These are phyloP conservation scores for Rauvolfia tetraphylla DNA, from an alignment of 257 asterid genomes.

Conservation along the genomic window DNA sequence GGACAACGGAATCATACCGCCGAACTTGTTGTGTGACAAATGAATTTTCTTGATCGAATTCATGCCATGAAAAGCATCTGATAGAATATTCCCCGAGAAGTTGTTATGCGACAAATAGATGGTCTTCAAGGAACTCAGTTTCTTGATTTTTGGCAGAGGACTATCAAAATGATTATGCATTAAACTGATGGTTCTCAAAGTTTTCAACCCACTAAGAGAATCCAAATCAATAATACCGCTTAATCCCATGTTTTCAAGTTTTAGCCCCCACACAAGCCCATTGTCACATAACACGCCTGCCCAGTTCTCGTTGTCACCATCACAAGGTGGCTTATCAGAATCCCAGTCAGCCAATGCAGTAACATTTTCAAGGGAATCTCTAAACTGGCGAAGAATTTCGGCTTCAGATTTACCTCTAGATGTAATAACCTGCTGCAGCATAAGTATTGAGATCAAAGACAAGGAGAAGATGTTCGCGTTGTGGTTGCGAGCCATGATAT, in stretches of 20 bases:
- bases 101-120: slow-evolving; percentile 51
- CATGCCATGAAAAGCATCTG: slow-evolving; percentile 49
- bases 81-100: slow-evolving; percentile 51
- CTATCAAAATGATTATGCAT: slow-evolving; percentile 58
- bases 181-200: slow-evolving; percentile 53
- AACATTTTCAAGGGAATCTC: slow-evolving; percentile 26
- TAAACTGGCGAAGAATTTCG: slow-evolving; percentile 42
- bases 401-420: slow-evolving; percentile 27
- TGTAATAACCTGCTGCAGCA: slow-evolving; percentile 1
- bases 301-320: slow-evolving; percentile 36
- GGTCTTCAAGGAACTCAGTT: slow-evolving; percentile 33
- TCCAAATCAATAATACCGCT: slow-evolving; percentile 57
- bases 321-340: slow-evolving; percentile 27
- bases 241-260: slow-evolving; percentile 61
- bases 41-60: slow-evolving; percentile 54
- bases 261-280: slow-evolving; percentile 59
- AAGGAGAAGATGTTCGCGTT: slow-evolving; percentile 1
- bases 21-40: slow-evolving; percentile 48
- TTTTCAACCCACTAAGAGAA: slow-evolving; percentile 37
- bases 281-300: slow-evolving; percentile 38
- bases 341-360: slow-evolving; percentile 40
- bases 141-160: slow-evolving; percentile 45
- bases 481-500: slow-evolving; percentile 24
- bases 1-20: slow-evolving; percentile 55
- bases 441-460: not conserved